Evolutionary conservation across 805 yeast species (phyloP), one percentile per base, ranked within the genome.

Genomic region (Candida awuae): DNA sequence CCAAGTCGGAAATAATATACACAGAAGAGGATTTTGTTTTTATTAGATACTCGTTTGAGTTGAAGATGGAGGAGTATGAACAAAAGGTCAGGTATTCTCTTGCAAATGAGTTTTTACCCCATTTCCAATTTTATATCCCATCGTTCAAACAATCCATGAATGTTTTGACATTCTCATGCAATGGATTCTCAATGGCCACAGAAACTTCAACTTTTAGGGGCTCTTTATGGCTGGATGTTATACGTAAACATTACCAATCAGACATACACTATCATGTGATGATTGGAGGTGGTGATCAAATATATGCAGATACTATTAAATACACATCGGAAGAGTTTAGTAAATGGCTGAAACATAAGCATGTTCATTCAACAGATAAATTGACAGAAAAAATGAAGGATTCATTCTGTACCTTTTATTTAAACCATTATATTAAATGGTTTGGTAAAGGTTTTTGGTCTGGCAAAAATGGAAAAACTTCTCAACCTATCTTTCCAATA

Each of bases 281-380:
- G 94, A 66, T 92, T 21, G 97, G 97, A 21, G 97, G 97, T 37
- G 98, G 98, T 23, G 98, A 90, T 61, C 98, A 90, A 62, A 71
- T 90, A 36, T 90, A 90, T 58, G 77, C 88, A 37, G 98, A 90
- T 61, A 69, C 85, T 1, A 77, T 90, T 49, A 83, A 81, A 57
- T 47, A 69, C 16, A 66, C 73, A 16, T 75, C 80, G 13, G 53
- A 68, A 34, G 61, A 66, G 22, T 73, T 83, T 49, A 57, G 68
- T 43, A 56, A 73, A 22, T 87, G 97, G 95, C 57, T 75, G 21
- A 54, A 66, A 21, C 77, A 75, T 44, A 68, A 65, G 40, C 73
- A 68, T 43, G 61, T 77, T 26, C 51, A 63, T 26, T 70, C 70
- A 8, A 50, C 21, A n/a, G 46, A 59, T 33, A 54, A 57, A 30